phyloP scores from a whole-genome alignment of 495 filamentous ascomycete species.

The Tuber calosporum region DNA sequence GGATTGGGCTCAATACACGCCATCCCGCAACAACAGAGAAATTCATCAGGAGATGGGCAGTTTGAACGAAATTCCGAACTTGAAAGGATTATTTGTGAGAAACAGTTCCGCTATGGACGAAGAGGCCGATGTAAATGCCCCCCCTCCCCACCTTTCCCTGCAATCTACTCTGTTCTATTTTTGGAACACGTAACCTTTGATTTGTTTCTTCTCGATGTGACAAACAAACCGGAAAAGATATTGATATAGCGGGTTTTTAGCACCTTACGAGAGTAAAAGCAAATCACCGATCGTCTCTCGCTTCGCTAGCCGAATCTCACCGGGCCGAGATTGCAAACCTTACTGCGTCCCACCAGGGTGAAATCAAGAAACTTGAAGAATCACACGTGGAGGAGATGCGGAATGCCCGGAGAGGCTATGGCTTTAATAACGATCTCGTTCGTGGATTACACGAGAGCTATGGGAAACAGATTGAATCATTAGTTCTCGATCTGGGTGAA shows the following conservation, averaged over 20 bases:
- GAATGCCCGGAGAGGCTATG: constrained; percentile 31
- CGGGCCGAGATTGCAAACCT: constrained; percentile 31
- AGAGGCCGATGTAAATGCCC: constrained; percentile 30
- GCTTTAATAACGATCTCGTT: constrained; percentile 33
- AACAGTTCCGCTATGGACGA: constrained; percentile 21
- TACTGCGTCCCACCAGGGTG: constrained; percentile 21
- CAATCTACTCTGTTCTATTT: neutral
- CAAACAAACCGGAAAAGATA: neutral
- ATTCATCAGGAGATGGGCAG: constrained; percentile 33
- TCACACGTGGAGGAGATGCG: constrained; percentile 30
- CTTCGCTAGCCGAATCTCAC: constrained; percentile 36
- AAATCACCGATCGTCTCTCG: constrained; percentile 39
- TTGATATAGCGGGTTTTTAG: constrained; percentile 7
- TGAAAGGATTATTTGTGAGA: constrained; percentile 35
- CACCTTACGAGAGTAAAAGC: constrained; percentile 37
- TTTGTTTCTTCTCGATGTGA: constrained; percentile 1
- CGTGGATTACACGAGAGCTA: constrained; percentile 35
- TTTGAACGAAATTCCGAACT: constrained; percentile 37
- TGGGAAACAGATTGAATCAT: constrained; percentile 32
- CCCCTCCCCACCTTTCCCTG: neutral
- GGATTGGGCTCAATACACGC: neutral
- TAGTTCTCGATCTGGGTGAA: constrained; percentile 36
- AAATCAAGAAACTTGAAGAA: constrained; percentile 28
- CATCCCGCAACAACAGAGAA: constrained; percentile 2
- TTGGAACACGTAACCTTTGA: neutral